Percentiles rank a stretch among this genome's conserved stretches.
These are phyloP conservation scores for Mallotus nudiflorus DNA, from an alignment of 345 rosid species.

Conservation along the genomic window DNA sequence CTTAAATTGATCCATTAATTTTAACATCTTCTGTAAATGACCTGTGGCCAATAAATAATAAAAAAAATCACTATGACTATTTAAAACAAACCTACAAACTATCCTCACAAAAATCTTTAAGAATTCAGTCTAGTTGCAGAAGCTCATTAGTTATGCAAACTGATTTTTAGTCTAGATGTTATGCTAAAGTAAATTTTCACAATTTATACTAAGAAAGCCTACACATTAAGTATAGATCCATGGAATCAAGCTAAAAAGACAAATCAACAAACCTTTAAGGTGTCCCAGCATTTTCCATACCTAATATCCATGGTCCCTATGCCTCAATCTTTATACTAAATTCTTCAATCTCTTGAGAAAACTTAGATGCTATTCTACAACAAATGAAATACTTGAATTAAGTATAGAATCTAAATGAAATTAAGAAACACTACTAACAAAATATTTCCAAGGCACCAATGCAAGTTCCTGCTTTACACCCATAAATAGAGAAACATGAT, in stretches of 20 bases:
- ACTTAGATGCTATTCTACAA: constrained; percentile 37
- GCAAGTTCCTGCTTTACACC: constrained; percentile 31
- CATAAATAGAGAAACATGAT: constrained; percentile 23
- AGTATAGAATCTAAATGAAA: background rate
- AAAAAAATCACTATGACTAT: too few relatives aligned
- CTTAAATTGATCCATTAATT: too few relatives aligned
- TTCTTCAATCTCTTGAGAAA: constrained; percentile 16
- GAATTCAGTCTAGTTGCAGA: constrained; percentile 1
- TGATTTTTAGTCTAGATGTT: background rate
- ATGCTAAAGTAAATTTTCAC: background rate
- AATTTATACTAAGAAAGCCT: background rate
- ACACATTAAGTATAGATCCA: constrained; percentile 3
- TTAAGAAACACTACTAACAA: background rate
- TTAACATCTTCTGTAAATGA: too few relatives aligned
- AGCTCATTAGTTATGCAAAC: background rate
- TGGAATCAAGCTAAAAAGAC: constrained; percentile 10
- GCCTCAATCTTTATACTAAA: constrained; percentile 24
- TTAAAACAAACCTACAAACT: too few relatives aligned
- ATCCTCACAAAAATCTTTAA: too few relatives aligned
- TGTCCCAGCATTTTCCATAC: constrained; percentile 57
- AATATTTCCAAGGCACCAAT: constrained; percentile 25
- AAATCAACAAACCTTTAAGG: constrained; percentile 62
- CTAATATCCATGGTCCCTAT: constrained; percentile 58
- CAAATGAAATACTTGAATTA: constrained; percentile 1
- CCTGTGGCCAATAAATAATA: too few relatives aligned